Evolutionary conservation across 768 basidiomycete species (phyloP), one percentile per base, ranked within the genome.

Genomic region (Mycena indigotica): DNA sequence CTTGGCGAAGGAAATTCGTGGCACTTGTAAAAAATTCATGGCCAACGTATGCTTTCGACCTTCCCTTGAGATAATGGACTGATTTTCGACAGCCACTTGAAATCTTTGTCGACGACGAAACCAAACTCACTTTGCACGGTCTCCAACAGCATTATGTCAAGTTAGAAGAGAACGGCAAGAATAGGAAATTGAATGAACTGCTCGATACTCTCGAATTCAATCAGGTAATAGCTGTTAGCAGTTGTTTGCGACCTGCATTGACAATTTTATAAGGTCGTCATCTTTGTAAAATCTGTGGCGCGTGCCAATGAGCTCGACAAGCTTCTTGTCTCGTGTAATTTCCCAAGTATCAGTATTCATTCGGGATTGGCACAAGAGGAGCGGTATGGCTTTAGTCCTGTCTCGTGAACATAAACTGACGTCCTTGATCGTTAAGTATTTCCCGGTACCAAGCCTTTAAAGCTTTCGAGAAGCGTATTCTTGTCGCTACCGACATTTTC

Each of bases 21-120:
- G 88, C 5, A 98, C 97, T 0, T 99, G 97, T 86, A 98, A 98
- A 79, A 98, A 99, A 72, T 99, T 99, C 74, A 99, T 99, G 97
- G 91, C 92, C 28, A 96, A 93, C 70, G 97, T 98, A 67, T 62
- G 95, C 0, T 19, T 30, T 52, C 49, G 2, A 17, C 35, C 50
- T 23, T 23, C 2, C 6, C 30, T n/a, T 41, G 5, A n/a, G 21
- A 15, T 16, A 6, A 52, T 45, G 24, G 21, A 12, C 51, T 59
- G 0, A 60, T 25, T 15, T 28, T 40, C 53, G 30, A 60, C 16
- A 99, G 97, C 97, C 97, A 26, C 86, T 99, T 39, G 97, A 99
- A 76, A 98, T 99, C 59, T 99, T 98, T 71, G 95, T 99, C 48
- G 97, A 99, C 66, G 97, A 99, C 69, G 97, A 99, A 78, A 95